Conservation (phyloP, 352 stramenopile genomes). For the Phytophthora fragariae region DNA sequence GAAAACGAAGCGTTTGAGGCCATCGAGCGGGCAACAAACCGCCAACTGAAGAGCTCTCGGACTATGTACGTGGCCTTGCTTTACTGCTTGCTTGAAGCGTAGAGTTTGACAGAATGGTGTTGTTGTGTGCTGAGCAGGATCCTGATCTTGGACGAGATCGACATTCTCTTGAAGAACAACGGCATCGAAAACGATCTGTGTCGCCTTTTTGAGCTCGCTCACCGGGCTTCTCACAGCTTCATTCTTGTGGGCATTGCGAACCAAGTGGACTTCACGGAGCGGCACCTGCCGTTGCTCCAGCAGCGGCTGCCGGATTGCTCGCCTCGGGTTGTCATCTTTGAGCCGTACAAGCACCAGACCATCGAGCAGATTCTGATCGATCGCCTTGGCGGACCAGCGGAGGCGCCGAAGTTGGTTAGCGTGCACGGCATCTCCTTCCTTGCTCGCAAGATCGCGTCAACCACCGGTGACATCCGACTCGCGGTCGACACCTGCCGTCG, state of each 20-base stretch:
- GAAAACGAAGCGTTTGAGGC: conserved; percentile 69
- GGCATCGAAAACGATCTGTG: conserved; percentile 75
- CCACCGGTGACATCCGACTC: conserved; percentile 76
- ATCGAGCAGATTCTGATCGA: conserved; percentile 82
- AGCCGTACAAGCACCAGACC: conserved; percentile 79
- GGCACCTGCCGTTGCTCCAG: conserved; percentile 69
- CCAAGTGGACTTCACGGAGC: conserved; percentile 86
- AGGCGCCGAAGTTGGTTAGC: conserved; percentile 65
- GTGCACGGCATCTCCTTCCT: conserved; percentile 79
- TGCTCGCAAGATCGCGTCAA: conserved; percentile 81
- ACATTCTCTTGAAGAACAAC: conserved; percentile 72
- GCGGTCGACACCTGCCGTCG: conserved; percentile 80
- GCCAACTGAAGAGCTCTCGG: conserved; percentile 52
- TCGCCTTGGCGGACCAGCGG: conserved; percentile 59
- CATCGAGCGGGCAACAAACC: conserved; percentile 63
- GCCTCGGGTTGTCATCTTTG: conserved; percentile 78
- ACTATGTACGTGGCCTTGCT: conserved; percentile 50
- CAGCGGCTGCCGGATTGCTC: conserved; percentile 59
- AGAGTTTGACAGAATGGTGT: too few species aligned
- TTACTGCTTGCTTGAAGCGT: not conserved
- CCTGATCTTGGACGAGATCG: conserved; percentile 86
- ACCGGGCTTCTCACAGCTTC: conserved; percentile 65
- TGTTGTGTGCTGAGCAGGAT: conserved; percentile 37
- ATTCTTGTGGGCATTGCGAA: conserved; percentile 87
- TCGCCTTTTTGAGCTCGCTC: conserved; percentile 80